Percentiles rank a stretch among this genome's conserved stretches.
Evolutionary conservation across 768 basidiomycete genomes (phyloP).

Genomic region (Suillus plorans): DNA sequence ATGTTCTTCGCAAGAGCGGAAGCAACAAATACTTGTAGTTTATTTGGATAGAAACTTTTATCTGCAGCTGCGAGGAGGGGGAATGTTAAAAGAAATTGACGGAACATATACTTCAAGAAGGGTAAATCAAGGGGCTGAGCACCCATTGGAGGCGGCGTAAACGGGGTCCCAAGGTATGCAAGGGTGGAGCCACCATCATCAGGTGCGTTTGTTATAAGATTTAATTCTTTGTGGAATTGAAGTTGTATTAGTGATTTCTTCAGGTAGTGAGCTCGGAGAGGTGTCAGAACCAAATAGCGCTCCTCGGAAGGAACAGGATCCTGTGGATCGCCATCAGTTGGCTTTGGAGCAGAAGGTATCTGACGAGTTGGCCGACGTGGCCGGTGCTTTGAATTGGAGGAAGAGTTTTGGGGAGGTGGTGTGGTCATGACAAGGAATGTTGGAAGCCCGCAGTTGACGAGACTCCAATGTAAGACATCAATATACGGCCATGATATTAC

Average conservation of each 20-base stretch:
- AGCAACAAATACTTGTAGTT: constrained; percentile 92
- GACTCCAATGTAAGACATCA: not conserved
- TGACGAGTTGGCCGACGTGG: constrained; percentile 18
- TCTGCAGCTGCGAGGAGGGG: constrained; percentile 92
- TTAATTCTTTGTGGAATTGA: constrained; percentile 80
- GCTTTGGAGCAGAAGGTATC: constrained; percentile 5
- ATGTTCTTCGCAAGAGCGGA: constrained; percentile 82
- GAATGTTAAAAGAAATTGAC: constrained; percentile 91
- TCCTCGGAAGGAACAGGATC: constrained; percentile 3
- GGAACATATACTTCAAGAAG: constrained; percentile 85
- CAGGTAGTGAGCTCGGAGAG: constrained; percentile 94
- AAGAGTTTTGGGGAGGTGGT: not conserved
- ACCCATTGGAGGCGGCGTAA: constrained; percentile 66
- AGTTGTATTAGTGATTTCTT: constrained; percentile 93
- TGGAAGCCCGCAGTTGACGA: not conserved
- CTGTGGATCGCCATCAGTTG: not conserved
- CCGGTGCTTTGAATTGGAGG: not conserved
- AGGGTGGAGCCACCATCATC: constrained; percentile 58
- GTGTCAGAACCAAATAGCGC: constrained; percentile 53
- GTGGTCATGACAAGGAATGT: not conserved
- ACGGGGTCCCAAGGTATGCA: constrained; percentile 87
- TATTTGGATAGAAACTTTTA: constrained; percentile 88
- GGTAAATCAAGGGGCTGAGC: constrained; percentile 71
- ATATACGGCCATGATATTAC: constrained; percentile 3
- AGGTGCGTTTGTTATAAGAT: constrained; percentile 52